Conservation (phyloP, 1,284 basidiomycete species). For the Xerocomus nothofagi region DNA sequence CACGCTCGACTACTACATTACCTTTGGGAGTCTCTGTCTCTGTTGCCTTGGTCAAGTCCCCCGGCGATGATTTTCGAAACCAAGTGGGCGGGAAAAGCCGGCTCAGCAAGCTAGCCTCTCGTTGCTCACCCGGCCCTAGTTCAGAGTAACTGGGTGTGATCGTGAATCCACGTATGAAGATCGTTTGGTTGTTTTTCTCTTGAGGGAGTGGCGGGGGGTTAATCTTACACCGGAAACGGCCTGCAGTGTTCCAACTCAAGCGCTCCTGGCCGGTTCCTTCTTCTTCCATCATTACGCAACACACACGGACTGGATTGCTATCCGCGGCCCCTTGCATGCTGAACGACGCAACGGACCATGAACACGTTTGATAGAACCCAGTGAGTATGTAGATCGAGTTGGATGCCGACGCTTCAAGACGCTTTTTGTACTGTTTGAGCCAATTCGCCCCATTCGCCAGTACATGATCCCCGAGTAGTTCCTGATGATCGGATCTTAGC, state of each 20-base stretch:
- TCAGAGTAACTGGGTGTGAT: not conserved
- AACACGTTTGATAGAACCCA: conserved; percentile 1
- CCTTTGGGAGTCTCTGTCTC: not conserved
- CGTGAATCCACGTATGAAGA: conserved; percentile 3
- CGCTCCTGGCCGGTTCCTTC: not conserved
- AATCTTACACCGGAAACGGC: conserved; percentile 2
- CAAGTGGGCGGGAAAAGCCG: not conserved
- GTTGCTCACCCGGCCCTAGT: not conserved
- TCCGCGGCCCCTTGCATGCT: not conserved
- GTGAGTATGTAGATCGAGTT: conserved; percentile 8
- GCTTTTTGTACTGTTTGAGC: not conserved
- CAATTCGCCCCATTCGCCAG: not conserved
- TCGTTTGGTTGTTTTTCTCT: not conserved
- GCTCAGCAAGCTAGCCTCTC: not conserved
- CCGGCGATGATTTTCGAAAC: not conserved
- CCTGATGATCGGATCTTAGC: not conserved
- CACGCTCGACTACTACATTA: not conserved
- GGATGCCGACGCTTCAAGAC: not conserved
- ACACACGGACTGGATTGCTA: not conserved
- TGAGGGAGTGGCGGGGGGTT: not conserved
- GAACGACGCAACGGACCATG: conserved; percentile 8
- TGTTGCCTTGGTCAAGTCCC: too few species aligned
- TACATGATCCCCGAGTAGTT: not conserved
- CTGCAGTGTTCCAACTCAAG: not conserved
- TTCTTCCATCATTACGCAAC: not conserved